Conservation (phyloP, 2,329 filamentous ascomycete species). For the Penicillium psychrosexuale region DNA sequence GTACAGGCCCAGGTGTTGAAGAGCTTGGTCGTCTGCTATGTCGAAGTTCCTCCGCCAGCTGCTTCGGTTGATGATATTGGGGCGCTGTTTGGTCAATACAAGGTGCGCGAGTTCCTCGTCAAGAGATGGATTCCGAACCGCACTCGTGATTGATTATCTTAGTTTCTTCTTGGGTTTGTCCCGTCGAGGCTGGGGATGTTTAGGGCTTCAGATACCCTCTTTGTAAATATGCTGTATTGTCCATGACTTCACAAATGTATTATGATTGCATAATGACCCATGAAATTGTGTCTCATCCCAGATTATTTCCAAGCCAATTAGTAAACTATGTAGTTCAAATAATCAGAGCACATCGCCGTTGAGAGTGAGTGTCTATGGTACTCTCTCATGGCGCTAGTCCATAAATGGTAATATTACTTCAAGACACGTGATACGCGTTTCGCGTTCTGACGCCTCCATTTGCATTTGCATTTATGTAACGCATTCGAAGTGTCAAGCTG, state of each 20-base stretch:
- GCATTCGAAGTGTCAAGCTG: not conserved
- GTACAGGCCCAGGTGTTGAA: constrained; percentile 89
- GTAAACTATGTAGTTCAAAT: not conserved
- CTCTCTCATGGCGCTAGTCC: constrained; percentile 13
- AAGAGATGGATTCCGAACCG: constrained; percentile 83
- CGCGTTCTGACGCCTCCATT: constrained; percentile 2
- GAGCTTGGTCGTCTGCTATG: constrained; percentile 83
- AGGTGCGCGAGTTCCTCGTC: constrained; percentile 74
- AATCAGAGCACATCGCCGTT: not conserved
- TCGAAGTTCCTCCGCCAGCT: constrained; percentile 75
- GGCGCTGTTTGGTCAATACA: constrained; percentile 64
- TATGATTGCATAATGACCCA: not conserved
- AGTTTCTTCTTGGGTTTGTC: not conserved
- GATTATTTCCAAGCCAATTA: not conserved
- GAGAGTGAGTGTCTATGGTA: not conserved
- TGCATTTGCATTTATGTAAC: not conserved
- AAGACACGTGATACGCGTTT: constrained; percentile 33
- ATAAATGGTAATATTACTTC: constrained; percentile 27
- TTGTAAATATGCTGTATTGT: not conserved
- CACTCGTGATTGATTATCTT: constrained; percentile 55
- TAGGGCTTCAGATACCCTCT: constrained; percentile 25
- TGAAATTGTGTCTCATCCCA: not conserved
- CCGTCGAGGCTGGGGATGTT: not conserved
- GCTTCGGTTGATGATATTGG: constrained; percentile 55
- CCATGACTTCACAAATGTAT: not conserved